These are phyloP conservation scores for Elymus sibiricus DNA, from an alignment of 176 grass and related monocot species.

Conservation along the genomic window DNA sequence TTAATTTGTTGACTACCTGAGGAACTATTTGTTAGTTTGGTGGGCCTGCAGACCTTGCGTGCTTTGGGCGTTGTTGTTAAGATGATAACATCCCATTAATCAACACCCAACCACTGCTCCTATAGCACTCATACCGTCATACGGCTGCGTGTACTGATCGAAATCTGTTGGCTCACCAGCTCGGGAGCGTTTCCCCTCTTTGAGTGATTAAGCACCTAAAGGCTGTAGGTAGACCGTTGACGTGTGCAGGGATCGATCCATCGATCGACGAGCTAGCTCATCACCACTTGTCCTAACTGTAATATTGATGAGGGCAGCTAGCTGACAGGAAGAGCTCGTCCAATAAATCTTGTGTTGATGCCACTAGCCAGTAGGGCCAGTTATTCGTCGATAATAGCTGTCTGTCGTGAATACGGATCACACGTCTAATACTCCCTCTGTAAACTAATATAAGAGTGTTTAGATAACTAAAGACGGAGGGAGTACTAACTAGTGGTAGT, in stretches of 20 bases:
- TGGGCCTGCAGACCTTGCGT: background rate
- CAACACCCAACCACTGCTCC: background rate
- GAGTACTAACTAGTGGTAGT: too few species aligned
- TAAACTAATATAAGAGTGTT: too few species aligned
- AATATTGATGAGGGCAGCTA: conserved; percentile 28
- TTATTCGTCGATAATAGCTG: background rate
- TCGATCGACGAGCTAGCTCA: background rate
- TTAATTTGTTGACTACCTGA: too few species aligned
- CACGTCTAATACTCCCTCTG: too few species aligned
- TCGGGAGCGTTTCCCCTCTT: background rate
- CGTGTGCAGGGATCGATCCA: background rate
- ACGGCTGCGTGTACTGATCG: background rate
- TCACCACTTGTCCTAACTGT: conserved; percentile 3
- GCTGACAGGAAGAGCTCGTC: conserved; percentile 1
- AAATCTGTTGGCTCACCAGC: background rate
- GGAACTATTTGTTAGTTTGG: background rate
- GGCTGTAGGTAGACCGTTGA: background rate
- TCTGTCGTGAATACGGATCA: background rate
- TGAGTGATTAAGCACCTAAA: background rate
- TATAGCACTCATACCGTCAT: too few species aligned
- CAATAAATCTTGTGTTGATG: background rate
- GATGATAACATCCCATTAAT: background rate
- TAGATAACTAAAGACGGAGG: too few species aligned
- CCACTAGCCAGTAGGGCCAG: background rate
- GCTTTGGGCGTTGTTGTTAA: background rate